phyloP scores from a whole-genome alignment of 352 stramenopile genomes.

The Pelagophyceae sp. region DNA sequence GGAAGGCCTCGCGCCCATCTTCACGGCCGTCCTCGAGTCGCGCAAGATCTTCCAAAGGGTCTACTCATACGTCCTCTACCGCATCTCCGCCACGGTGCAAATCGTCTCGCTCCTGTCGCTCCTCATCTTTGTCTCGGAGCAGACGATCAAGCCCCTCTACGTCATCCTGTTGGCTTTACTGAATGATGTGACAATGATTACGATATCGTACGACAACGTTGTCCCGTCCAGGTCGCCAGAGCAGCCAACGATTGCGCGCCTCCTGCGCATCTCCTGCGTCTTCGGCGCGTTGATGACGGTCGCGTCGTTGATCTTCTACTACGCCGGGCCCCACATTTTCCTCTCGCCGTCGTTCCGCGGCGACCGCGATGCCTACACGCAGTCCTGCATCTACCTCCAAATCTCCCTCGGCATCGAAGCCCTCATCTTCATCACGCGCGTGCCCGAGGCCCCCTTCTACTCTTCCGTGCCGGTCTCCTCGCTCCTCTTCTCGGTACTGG shows the following conservation, averaged over 20 bases:
- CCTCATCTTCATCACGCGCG: conserved; percentile 26
- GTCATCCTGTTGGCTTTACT: conserved; percentile 76
- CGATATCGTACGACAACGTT: conserved; percentile 64
- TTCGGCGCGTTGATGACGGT: conserved; percentile 18
- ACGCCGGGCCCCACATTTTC: background rate
- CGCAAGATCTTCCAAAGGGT: conserved; percentile 87
- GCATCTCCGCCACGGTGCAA: conserved; percentile 61
- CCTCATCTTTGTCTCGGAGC: conserved; percentile 82
- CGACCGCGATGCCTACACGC: conserved; percentile 9
- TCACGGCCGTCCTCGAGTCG: conserved; percentile 59
- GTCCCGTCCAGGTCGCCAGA: conserved; percentile 12
- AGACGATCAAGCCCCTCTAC: conserved; percentile 69
- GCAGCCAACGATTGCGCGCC: conserved; percentile 5
- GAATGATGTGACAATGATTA: conserved; percentile 74
- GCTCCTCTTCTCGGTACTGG: conserved; percentile 23
- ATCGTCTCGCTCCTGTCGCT: conserved; percentile 76
- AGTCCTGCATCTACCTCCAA: conserved; percentile 23
- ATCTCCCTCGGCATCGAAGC: conserved; percentile 22
- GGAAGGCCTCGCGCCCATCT: conserved; percentile 72
- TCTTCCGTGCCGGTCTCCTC: conserved; percentile 3
- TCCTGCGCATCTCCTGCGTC: conserved; percentile 14
- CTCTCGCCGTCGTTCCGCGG: background rate
- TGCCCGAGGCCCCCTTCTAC: conserved; percentile 22
- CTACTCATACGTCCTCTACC: conserved; percentile 84
- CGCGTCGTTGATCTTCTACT: conserved; percentile 22